Evolutionary conservation across 345 rosid genomes (phyloP), one percentile per base, ranked within the genome.

Genomic region (Erysimum cheiranthoides): DNA sequence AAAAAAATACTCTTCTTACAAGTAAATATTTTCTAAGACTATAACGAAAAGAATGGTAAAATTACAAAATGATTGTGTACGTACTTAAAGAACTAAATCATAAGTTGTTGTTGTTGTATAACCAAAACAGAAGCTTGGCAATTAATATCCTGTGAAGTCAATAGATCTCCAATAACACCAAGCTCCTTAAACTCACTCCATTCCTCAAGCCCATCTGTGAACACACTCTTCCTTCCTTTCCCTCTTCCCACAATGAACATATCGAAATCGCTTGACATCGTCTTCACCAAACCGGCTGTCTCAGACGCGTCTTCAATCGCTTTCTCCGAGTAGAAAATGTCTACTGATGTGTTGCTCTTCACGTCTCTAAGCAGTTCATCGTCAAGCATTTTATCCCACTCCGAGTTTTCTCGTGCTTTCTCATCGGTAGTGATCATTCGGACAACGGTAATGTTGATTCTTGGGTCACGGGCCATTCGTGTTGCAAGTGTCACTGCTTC

Each of bases 201-300:
- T 51, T 74, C 72, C 54, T 79, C 82, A 56, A 74, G 76, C 35
- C 82, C 82, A 38, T 75, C 75, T 0, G 79, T 79, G 51, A 58
- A 34, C n/a, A 61, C 49, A 53, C 68, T 75, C 56, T 52, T 52
- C 59, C 68, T 79, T 17, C 68, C 79, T 30, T 59, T 57, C 2
- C 76, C 69, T 79, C 79, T 75, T 39, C 83, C 83, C 14, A 79
- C 82, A 4, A 79, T 31, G n/a, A 82, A 71, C 80, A 78, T 35
- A 47, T 82, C 82, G 21, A 66, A 82, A 31, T 72, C 78, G 8
- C 17, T 54, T 5, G 56, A 78, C 34, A 74, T 4, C 31, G 73
- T 13, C 16, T 49, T 70, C 25, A 82, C 10, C 6, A 75, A 10
- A 61, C 42, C 27, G 0, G 82, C 27, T n/a, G 82, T 82, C 61